These are phyloP conservation scores for Eutypella sp. DNA, from an alignment of 2,329 filamentous ascomycete genomes.

Conservation along the genomic window DNA sequence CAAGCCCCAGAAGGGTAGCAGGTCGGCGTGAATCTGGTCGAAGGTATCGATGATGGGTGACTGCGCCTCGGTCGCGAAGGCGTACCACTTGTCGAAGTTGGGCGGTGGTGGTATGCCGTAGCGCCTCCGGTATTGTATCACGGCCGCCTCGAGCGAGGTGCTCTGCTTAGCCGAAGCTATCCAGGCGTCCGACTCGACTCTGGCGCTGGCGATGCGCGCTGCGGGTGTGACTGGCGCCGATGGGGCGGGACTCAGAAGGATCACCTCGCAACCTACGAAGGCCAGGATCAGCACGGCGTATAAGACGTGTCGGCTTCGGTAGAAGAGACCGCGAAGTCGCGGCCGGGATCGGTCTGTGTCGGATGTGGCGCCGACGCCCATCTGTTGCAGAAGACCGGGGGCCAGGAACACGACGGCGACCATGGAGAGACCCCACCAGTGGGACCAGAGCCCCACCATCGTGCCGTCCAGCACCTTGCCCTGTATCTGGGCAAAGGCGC, in stretches of 20 bases:
- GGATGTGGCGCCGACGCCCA: conserved; percentile 8
- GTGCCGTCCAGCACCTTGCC: conserved; percentile 16
- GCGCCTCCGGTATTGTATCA: conserved; percentile 59
- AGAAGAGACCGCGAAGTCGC: conserved; percentile 8
- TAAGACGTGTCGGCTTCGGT: conserved; percentile 14
- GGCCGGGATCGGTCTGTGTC: conserved; percentile 3
- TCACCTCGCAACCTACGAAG: conserved; percentile 14
- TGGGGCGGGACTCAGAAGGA: conserved; percentile 10
- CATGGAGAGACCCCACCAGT: conserved; percentile 14
- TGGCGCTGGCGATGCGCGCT: conserved; percentile 42
- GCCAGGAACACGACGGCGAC: conserved; percentile 19
- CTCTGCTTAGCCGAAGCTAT: conserved; percentile 40
- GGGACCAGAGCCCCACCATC: conserved; percentile 19
- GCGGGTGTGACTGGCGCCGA: conserved; percentile 10
- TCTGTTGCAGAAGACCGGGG: conserved; percentile 17
- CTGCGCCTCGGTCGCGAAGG: conserved; percentile 56
- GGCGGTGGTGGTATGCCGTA: conserved; percentile 66
- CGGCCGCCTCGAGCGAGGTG: conserved; percentile 53
- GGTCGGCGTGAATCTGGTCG: conserved; percentile 60
- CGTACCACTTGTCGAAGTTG: conserved; percentile 68
- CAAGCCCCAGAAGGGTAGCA: conserved; percentile 66
- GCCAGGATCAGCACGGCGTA: conserved; percentile 14
- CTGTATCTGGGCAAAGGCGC: conserved; percentile 22
- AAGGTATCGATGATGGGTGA: conserved; percentile 66
- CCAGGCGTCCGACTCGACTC: conserved; percentile 38